A percentile compares a stretch with the other conserved stretches of the same genome.
Evolutionary conservation across 2,329 filamentous ascomycete species (phyloP).

Genomic region (Herpotrichia juniperi): DNA sequence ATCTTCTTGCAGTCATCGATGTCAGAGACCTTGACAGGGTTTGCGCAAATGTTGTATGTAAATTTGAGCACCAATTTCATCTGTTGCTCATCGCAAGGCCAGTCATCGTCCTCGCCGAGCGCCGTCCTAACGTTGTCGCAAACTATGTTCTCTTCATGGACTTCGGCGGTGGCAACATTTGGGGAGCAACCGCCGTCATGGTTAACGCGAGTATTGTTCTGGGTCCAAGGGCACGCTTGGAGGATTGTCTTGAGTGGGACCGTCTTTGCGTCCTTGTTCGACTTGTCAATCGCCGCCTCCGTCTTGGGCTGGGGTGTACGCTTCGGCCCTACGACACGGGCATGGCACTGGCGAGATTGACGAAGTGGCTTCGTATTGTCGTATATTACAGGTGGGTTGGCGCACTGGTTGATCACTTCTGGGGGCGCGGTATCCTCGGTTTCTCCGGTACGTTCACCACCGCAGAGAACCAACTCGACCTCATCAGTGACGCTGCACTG

Average conservation of each 20-base stretch:
- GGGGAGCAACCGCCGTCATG: background rate
- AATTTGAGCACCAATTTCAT: no score
- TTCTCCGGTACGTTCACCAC: slow-evolving; percentile 12
- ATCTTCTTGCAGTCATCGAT: no score
- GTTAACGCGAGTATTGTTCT: no score
- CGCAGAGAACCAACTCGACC: slow-evolving; percentile 33
- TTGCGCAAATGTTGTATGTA: no score
- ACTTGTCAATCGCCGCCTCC: background rate
- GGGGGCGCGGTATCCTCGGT: background rate
- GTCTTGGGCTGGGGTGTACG: background rate
- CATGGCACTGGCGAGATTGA: background rate
- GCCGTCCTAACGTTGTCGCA: no score
- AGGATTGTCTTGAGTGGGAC: background rate
- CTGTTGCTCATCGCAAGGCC: no score
- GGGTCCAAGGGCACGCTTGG: background rate
- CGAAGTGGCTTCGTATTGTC: background rate
- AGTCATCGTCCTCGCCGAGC: no score
- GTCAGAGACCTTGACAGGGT: no score
- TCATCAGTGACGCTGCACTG: slow-evolving; percentile 27
- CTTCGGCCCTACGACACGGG: slow-evolving; percentile 1
- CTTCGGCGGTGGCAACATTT: no score
- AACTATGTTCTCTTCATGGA: no score
- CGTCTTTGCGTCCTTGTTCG: background rate
- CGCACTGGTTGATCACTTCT: background rate
- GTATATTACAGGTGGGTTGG: background rate